Conservation (phyloP, 73 alveolate genomes). For the Blepharisma japonicum region DNA sequence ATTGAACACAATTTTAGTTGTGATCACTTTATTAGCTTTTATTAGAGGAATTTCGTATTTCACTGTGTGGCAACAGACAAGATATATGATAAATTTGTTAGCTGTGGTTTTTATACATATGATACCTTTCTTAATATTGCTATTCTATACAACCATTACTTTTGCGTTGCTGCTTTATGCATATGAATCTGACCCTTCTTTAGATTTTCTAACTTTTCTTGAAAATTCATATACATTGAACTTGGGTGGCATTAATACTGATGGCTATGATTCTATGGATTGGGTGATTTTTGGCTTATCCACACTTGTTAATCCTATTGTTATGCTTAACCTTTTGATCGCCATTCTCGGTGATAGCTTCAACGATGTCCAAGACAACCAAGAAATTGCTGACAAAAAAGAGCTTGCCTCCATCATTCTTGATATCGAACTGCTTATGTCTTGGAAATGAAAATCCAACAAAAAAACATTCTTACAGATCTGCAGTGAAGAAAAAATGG, state of each 20-base stretch:
- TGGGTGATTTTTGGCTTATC: conserved; percentile 35
- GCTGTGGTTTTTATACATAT: background rate
- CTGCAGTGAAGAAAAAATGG: conserved; percentile 8
- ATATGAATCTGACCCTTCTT: background rate
- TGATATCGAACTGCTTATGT: conserved; percentile 37
- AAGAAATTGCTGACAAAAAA: conserved; percentile 34
- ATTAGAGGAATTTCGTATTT: conserved; percentile 32
- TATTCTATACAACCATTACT: conserved; percentile 19
- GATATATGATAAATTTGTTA: conserved; percentile 10
- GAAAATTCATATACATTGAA: conserved; percentile 13
- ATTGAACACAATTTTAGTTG: background rate
- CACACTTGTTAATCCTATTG: conserved; percentile 35
- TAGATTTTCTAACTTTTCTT: background rate
- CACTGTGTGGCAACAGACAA: background rate
- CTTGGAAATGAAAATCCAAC: conserved; percentile 25
- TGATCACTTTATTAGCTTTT: background rate
- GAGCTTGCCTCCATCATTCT: conserved; percentile 34
- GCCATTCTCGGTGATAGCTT: conserved; percentile 47
- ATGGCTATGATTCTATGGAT: conserved; percentile 3
- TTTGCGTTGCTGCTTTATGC: conserved; percentile 16
- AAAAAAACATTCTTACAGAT: background rate
- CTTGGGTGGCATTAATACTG: conserved; percentile 36
- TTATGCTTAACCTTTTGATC: conserved; percentile 33
- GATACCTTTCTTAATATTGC: background rate
- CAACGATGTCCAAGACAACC: conserved; percentile 32